A percentile compares a stretch with the other conserved stretches of the same genome.
phyloP scores from a whole-genome alignment of 345 rosid genomes.

The Microthlaspi erraticum region DNA sequence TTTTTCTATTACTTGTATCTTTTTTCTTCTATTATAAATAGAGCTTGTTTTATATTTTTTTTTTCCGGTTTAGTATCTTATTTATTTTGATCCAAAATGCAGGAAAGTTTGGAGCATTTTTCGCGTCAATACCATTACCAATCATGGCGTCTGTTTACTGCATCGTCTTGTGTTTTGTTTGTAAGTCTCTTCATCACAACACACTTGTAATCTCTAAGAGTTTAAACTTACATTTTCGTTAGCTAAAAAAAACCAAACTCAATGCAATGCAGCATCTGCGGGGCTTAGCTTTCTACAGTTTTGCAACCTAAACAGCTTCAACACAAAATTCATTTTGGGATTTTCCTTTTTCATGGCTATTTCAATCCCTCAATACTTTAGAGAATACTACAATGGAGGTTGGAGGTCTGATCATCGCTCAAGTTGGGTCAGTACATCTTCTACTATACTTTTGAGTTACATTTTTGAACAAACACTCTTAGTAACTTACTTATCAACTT shows the following conservation, averaged over 20 bases:
- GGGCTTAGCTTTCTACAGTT: constrained; percentile 64
- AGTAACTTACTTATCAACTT: not conserved
- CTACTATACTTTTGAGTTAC: not conserved
- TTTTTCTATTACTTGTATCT: not conserved
- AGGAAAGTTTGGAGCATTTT: constrained; percentile 72
- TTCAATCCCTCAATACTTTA: constrained; percentile 65
- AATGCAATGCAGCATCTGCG: constrained; percentile 52
- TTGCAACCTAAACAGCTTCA: constrained; percentile 66
- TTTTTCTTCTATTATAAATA: not conserved
- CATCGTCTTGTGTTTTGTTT: constrained; percentile 61
- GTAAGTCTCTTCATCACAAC: constrained; percentile 46
- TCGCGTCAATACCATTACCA: constrained; percentile 73
- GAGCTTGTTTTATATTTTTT: not conserved
- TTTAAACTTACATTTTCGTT: not conserved
- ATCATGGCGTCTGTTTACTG: constrained; percentile 62
- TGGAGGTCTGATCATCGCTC: constrained; percentile 44
- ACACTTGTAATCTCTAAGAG: not conserved
- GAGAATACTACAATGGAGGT: constrained; percentile 54
- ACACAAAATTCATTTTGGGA: constrained; percentile 59
- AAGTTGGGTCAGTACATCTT: constrained; percentile 48
- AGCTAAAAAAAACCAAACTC: not conserved
- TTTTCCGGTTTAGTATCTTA: not conserved
- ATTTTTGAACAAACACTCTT: not conserved
- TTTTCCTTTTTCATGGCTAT: constrained; percentile 64
- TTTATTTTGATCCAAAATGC: constrained; percentile 26